phyloP scores from a whole-genome alignment of 768 basidiomycete species.

The Zangia roseola region DNA sequence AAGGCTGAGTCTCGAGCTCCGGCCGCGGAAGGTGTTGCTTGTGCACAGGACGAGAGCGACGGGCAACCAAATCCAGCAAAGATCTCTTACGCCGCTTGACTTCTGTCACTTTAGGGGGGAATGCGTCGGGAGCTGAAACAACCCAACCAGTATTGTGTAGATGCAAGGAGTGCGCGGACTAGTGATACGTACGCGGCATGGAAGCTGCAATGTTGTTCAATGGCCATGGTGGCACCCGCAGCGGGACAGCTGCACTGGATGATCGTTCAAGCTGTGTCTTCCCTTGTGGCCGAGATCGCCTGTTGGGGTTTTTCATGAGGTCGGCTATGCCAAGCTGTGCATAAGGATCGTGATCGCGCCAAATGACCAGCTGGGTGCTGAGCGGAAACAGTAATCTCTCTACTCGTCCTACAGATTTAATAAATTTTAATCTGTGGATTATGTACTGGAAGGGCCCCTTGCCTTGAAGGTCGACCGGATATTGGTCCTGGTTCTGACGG shows the following conservation, averaged over 20 bases:
- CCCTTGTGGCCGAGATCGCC: constrained; percentile 13
- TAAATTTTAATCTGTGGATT: constrained; percentile 2
- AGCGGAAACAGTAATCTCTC: constrained; percentile 34
- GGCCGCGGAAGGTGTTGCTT: constrained; percentile 22
- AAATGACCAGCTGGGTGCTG: constrained; percentile 29
- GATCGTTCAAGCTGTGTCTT: constrained; percentile 18
- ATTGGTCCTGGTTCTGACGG: constrained; percentile 32
- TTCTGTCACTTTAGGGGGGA: constrained; percentile 23
- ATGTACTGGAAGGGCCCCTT: neutral
- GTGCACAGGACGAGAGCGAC: constrained; percentile 27
- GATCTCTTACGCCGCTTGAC: constrained; percentile 16
- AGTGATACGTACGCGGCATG: constrained; percentile 39
- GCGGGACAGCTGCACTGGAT: constrained; percentile 8
- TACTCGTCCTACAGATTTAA: constrained; percentile 26
- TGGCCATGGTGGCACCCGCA: constrained; percentile 25
- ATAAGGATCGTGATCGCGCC: constrained; percentile 29
- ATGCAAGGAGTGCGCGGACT: neutral
- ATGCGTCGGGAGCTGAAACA: constrained; percentile 39
- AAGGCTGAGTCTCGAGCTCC: constrained; percentile 6
- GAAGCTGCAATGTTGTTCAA: constrained; percentile 21
- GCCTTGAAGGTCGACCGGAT: constrained; percentile 28
- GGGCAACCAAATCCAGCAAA: constrained; percentile 1
- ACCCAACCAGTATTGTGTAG: constrained; percentile 9
- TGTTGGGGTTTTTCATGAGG: constrained; percentile 19
- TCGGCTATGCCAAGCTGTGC: constrained; percentile 36